phyloP scores from a whole-genome alignment of 2,329 filamentous ascomycete genomes.

The Epichloe festucae region DNA sequence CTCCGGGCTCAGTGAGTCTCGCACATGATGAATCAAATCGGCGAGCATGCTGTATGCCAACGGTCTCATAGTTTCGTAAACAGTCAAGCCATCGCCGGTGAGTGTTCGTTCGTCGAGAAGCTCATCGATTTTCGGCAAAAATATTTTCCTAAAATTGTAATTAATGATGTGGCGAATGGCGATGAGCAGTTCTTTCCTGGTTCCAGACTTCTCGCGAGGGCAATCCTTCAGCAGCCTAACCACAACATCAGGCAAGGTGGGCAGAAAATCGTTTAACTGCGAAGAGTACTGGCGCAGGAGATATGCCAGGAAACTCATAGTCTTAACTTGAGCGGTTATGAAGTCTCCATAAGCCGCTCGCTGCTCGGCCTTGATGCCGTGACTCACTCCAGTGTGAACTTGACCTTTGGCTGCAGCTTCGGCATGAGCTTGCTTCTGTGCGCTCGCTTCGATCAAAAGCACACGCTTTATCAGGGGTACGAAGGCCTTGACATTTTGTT shows the following conservation, averaged over 20 bases:
- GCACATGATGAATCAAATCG: slow-evolving; percentile 92
- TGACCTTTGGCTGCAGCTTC: slow-evolving; percentile 69
- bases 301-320: slow-evolving; percentile 96
- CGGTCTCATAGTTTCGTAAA: slow-evolving; percentile 92
- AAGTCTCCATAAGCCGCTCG: slow-evolving; percentile 91
- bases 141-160: slow-evolving; percentile 95
- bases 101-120: slow-evolving; percentile 86
- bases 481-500: slow-evolving; percentile 78
- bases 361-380: slow-evolving; percentile 66
- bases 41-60: slow-evolving; percentile 97
- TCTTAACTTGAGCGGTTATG: slow-evolving; percentile 96
- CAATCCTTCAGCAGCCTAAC: slow-evolving; percentile 88
- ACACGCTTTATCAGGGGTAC: slow-evolving; percentile 90
- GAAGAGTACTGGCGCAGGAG: slow-evolving; percentile 77
- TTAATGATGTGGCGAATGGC: slow-evolving; percentile 98
- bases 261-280: slow-evolving; percentile 78
- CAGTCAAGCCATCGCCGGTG: slow-evolving; percentile 89
- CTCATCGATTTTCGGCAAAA: slow-evolving; percentile 87
- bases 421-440: slow-evolving; percentile 81
- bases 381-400: slow-evolving; percentile 86
- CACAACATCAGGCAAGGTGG: slow-evolving; percentile 74
- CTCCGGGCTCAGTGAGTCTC: slow-evolving; percentile 73
- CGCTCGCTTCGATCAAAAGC: slow-evolving; percentile 75
- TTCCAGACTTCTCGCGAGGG: slow-evolving; percentile 82
- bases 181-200: slow-evolving; percentile 87